Evolutionary conservation across 441 rosid species (phyloP).

Genomic region (Croton setiger): DNA sequence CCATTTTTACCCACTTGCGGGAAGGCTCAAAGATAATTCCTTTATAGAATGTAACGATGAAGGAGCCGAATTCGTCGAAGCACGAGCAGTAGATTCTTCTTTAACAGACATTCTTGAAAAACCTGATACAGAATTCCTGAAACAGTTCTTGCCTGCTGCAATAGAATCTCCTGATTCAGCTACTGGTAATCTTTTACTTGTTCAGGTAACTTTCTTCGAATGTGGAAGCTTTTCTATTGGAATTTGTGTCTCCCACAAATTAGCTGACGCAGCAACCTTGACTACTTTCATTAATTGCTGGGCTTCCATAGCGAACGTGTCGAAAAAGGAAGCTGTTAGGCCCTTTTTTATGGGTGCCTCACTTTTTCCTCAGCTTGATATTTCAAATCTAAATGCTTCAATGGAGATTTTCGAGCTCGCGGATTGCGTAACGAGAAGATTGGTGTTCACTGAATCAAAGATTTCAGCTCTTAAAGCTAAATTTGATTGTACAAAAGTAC

Average conservation of each 20-base stretch:
- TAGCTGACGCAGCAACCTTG: constrained; percentile 22
- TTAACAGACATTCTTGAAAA: constrained; percentile 29
- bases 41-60: constrained; percentile 40
- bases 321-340: not conserved
- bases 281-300: constrained; percentile 23
- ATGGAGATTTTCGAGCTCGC: not conserved
- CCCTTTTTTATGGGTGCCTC: constrained; percentile 19
- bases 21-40: constrained; percentile 34
- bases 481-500: constrained; percentile 12
- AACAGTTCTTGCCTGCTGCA: constrained; percentile 29
- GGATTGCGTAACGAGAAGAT: constrained; percentile 24
- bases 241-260: constrained; percentile 27
- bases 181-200: constrained; percentile 16
- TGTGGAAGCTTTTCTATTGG: constrained; percentile 37
- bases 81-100: constrained; percentile 29
- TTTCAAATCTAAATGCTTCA: not conserved
- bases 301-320: constrained; percentile 10
- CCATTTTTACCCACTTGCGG: constrained; percentile 37
- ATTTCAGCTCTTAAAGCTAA: constrained; percentile 14
- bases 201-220: constrained; percentile 28
- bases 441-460: constrained; percentile 23
- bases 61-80: constrained; percentile 41
- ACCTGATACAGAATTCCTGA: constrained; percentile 27
- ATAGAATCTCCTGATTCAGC: constrained; percentile 23
- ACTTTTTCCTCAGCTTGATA: constrained; percentile 19